phyloP scores from a whole-genome alignment of 805 yeast genomes.

The Scheffersomyces ergatensis region DNA sequence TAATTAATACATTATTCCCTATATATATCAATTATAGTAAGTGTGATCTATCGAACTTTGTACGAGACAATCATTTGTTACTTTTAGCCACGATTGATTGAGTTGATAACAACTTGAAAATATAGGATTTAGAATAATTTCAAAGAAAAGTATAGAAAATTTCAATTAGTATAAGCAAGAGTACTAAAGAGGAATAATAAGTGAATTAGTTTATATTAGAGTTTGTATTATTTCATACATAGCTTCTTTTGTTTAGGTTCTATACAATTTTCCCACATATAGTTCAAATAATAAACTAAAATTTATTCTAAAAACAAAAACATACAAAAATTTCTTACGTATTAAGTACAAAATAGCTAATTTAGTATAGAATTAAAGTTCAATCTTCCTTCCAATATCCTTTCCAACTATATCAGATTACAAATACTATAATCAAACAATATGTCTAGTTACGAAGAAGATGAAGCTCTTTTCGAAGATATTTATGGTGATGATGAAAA shows the following conservation, averaged over 20 bases:
- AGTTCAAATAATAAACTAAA: slow-evolving; percentile 1
- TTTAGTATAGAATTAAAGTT: slow-evolving; percentile 1
- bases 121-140: too few relatives aligned
- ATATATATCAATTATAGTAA: too few relatives aligned
- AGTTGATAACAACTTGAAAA: too few relatives aligned
- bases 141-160: too few relatives aligned
- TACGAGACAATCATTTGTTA: too few relatives aligned
- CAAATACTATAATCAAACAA: too few relatives aligned
- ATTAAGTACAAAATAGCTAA: neutral
- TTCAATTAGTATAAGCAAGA: too few relatives aligned
- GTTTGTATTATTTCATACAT: slow-evolving; percentile 1
- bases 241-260: neutral
- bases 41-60: too few relatives aligned
- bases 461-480: slow-evolving; percentile 91
- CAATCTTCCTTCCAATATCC: too few relatives aligned
- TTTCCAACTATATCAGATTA: neutral
- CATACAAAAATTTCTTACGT: neutral
- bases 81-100: too few relatives aligned
- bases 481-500: slow-evolving; percentile 47
- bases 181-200: too few relatives aligned
- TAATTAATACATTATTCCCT: too few relatives aligned
- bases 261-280: neutral
- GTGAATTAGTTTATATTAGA: neutral
- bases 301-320: neutral
- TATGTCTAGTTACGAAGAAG: slow-evolving; percentile 68